Conservation (phyloP, 352 stramenopile species). For the Pythium brassicae region DNA sequence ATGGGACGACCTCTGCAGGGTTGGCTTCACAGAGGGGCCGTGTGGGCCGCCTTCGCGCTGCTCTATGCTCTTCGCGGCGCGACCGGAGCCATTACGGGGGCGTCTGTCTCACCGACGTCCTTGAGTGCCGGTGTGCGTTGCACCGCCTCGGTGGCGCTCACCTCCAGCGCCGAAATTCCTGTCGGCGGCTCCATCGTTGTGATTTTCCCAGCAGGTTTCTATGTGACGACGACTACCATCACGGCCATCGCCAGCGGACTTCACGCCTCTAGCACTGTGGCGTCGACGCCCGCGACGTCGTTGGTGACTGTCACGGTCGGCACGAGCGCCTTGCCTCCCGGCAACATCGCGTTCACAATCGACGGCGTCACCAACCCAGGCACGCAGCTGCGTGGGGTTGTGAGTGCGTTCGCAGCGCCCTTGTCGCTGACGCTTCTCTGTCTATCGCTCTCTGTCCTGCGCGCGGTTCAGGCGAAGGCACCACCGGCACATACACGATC, state of each 20-base stretch:
- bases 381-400: background rate
- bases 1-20: too few relatives aligned
- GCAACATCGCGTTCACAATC: conserved; percentile 37
- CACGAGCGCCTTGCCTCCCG: conserved; percentile 13
- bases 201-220: conserved; percentile 48
- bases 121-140: conserved; percentile 27
- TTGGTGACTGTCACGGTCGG: conserved; percentile 35
- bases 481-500: conserved; percentile 36
- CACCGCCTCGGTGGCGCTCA: conserved; percentile 32
- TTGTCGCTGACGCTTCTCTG: background rate
- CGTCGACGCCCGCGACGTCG: conserved; percentile 19
- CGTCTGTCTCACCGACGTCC: conserved; percentile 23
- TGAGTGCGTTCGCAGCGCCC: background rate
- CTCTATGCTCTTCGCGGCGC: background rate
- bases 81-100: conserved; percentile 15
- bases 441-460: background rate
- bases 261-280: conserved; percentile 19
- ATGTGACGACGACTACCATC: conserved; percentile 24
- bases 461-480: conserved; percentile 27
- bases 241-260: conserved; percentile 19
- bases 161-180: conserved; percentile 22
- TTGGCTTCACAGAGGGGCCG: too few relatives aligned
- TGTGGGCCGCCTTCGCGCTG: too few relatives aligned
- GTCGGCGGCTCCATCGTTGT: conserved; percentile 21
- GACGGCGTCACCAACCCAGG: conserved; percentile 60